Conservation (phyloP, 129 eudicot species). For the Artemisia argyi region DNA sequence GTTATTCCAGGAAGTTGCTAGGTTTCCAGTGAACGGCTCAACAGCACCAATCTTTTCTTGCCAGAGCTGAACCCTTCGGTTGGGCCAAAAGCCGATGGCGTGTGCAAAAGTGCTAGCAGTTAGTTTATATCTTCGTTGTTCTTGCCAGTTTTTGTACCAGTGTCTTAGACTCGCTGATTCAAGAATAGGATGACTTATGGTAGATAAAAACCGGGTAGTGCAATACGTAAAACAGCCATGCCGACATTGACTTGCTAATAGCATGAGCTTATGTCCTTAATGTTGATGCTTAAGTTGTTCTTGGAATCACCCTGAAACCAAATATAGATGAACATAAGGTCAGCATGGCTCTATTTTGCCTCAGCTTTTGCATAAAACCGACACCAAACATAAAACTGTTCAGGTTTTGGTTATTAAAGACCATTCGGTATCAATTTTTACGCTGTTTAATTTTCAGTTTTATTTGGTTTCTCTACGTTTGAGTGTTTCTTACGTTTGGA, state of each 20-base stretch:
- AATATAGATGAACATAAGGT: too few species aligned
- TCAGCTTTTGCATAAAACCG: too few species aligned
- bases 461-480: too few species aligned
- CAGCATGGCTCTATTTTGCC: too few species aligned
- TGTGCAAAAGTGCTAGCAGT: conserved; percentile 86
- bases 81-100: conserved; percentile 83
- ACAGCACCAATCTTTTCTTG: conserved; percentile 77
- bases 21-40: conserved; percentile 68
- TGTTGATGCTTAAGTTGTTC: conserved; percentile 5
- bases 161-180: conserved; percentile 61
- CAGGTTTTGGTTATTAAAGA: too few species aligned
- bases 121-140: conserved; percentile 62
- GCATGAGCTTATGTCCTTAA: conserved; percentile 8
- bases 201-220: conserved; percentile 20
- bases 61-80: conserved; percentile 80
- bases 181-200: conserved; percentile 41
- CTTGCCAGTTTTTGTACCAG: conserved; percentile 92
- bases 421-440: too few species aligned
- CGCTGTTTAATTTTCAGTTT: too few species aligned
- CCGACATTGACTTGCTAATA: conserved; percentile 19
- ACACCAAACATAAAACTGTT: too few species aligned
- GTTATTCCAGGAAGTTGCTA: conserved; percentile 83
- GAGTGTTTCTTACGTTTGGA: too few species aligned
- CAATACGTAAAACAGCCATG: conserved; percentile 4
- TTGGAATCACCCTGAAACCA: conserved; percentile 23